Conservation (phyloP, 257 asterid genomes). For the Mentha longifolia region DNA sequence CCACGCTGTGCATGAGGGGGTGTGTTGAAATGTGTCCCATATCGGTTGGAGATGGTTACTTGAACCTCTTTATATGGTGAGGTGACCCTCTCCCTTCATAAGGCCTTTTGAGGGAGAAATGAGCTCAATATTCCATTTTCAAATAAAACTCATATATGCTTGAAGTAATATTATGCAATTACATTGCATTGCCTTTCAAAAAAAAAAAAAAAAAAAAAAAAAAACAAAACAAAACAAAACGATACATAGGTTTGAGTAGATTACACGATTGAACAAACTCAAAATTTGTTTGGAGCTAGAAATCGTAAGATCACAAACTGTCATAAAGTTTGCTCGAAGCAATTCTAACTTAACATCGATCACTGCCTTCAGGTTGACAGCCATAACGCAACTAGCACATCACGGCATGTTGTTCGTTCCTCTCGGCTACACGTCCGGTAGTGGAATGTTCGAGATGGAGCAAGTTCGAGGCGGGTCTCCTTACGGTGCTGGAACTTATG, state of each 20-base stretch:
- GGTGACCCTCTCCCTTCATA: no score
- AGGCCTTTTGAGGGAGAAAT: no score
- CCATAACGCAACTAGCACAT: constrained; percentile 83
- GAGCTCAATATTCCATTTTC: no score
- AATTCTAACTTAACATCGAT: not conserved
- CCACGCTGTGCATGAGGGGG: no score
- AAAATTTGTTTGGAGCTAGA: not conserved
- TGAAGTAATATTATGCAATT: no score
- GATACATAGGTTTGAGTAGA: not conserved
- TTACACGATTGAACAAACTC: not conserved
- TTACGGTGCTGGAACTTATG: constrained; percentile 86
- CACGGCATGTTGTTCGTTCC: constrained; percentile 92
- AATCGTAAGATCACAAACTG: not conserved
- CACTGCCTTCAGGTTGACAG: constrained; percentile 62
- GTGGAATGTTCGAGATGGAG: constrained; percentile 83
- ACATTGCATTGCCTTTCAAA: no score
- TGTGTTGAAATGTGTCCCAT: no score
- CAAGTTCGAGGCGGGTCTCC: constrained; percentile 87
- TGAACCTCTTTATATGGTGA: no score
- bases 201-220: no score
- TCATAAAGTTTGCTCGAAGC: not conserved
- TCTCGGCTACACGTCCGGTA: constrained; percentile 78
- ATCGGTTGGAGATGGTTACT: no score
- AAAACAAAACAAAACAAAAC: no score
- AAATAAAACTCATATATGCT: no score